Evolutionary conservation across 2,329 filamentous ascomycete species (phyloP), one percentile per base, ranked within the genome.

Genomic region (Fusarium caatingaense): DNA sequence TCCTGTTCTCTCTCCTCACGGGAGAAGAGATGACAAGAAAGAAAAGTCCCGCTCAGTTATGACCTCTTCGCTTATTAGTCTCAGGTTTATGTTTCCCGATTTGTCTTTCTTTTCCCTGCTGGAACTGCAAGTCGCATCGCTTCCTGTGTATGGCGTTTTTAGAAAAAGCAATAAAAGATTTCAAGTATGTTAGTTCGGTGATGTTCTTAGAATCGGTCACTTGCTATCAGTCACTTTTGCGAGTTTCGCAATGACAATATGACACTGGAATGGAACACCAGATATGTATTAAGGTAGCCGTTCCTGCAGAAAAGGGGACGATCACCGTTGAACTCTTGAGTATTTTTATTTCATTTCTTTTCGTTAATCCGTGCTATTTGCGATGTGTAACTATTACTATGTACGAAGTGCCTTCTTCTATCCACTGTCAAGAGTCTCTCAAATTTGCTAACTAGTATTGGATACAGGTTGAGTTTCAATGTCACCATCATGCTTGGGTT

Each of bases 331-430:
- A 40, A 42, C 56, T 20, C 34, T 34, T 30, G 13, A 44, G 54
- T 16, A 37, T 34, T 37, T 25, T 30, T 20, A 13, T 30, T 46
- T 30, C 45, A 25, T 53, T 30, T 28, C 5, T 7, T 25, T 28
- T 42, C 30, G 48, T 44, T 53, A 44, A 30, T 27, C 47, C 47
- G n/a, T 40, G 20, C 45, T 27, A 46, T 60, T 62, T 27, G 10
- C 47, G n/a, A 74, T 74, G 72, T 74, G 72, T 40, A 71, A 74
- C 47, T 74, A 74, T 56, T 74, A 72, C 61, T 74, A 68, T 47
- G 72, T 74, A 68, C 23, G 68, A 25, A 18, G 12, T 28, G 20
- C 20, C 23, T 27, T 27, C 9, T 40, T 40, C 7, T 9, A 18
- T 44, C 12, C n/a, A 25, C 23, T 20, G 5, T 16, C 13, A 6